Evolutionary conservation across 2,329 filamentous ascomycete genomes (phyloP).

Genomic region (Dactylellina parvicollis): DNA sequence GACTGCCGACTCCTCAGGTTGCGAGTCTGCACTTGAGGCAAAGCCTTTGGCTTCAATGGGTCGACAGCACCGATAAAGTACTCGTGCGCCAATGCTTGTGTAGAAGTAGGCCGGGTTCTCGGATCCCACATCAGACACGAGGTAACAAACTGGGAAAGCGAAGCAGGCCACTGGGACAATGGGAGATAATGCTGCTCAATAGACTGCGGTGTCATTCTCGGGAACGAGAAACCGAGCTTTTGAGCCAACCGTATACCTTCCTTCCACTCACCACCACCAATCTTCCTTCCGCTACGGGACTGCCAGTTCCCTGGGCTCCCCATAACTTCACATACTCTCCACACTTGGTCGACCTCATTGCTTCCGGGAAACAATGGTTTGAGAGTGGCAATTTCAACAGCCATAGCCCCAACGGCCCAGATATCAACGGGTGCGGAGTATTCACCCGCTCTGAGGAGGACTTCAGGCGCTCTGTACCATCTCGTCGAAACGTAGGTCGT

Average conservation of each 20-base stretch:
- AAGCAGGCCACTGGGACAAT: slow-evolving; percentile 87
- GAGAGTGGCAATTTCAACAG: slow-evolving; percentile 93
- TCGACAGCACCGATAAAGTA: slow-evolving; percentile 94
- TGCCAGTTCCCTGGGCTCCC: slow-evolving; percentile 98
- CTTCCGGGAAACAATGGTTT: slow-evolving; percentile 97
- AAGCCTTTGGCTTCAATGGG: slow-evolving; percentile 86
- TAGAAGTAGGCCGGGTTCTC: slow-evolving; percentile 86
- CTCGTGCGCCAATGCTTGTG: slow-evolving; percentile 92
- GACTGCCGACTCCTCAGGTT: slow-evolving; percentile 84
- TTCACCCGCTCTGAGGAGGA: slow-evolving; percentile 89
- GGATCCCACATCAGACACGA: slow-evolving; percentile 99
- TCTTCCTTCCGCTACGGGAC: slow-evolving; percentile 83
- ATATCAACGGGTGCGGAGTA: slow-evolving; percentile 98
- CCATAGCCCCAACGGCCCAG: slow-evolving; percentile 98
- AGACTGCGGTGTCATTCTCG: slow-evolving; percentile 68
- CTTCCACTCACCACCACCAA: slow-evolving; percentile 97
- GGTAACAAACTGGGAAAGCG: slow-evolving; percentile 90
- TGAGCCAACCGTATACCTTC: slow-evolving; percentile 91
- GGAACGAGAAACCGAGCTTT: slow-evolving; percentile 97
- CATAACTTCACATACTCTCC: slow-evolving; percentile 99
- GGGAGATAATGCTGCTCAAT: slow-evolving; percentile 67
- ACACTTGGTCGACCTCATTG: slow-evolving; percentile 98
- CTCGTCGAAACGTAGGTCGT: slow-evolving; percentile 98
- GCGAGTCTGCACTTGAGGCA: slow-evolving; percentile 72
- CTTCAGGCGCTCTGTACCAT: slow-evolving; percentile 95